These are phyloP conservation scores for Colletotrichum scovillei DNA, from an alignment of 2,329 filamentous ascomycete genomes.

Conservation along the genomic window DNA sequence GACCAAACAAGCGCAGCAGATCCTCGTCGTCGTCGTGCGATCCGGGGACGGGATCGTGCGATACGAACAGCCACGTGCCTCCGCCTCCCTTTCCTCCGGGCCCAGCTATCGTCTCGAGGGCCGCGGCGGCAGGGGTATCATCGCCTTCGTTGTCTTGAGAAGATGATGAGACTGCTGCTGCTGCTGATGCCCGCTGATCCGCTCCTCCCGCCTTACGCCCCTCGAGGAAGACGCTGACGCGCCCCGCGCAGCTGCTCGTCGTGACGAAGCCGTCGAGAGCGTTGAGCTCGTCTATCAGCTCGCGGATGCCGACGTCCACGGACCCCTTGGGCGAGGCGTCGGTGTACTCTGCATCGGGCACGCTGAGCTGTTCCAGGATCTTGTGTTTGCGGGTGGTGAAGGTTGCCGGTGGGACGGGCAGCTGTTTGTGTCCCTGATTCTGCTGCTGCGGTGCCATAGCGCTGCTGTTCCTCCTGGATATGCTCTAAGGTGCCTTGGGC, in stretches of 20 bases:
- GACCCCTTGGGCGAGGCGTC: constrained; percentile 92
- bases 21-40: constrained; percentile 38
- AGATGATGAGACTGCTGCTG: constrained; percentile 1
- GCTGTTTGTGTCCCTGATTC: constrained; percentile 33
- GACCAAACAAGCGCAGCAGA: constrained; percentile 50
- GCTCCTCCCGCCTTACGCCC: constrained; percentile 64
- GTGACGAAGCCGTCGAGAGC: constrained; percentile 80
- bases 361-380: constrained; percentile 77
- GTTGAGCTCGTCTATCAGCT: constrained; percentile 85
- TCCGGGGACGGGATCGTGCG: constrained; percentile 75
- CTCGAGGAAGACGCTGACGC: constrained; percentile 89
- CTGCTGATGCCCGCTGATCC: constrained; percentile 18
- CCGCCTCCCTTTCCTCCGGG: constrained; percentile 88
- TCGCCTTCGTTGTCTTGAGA: constrained; percentile 34
- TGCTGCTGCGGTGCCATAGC: constrained; percentile 18
- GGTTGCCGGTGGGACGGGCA: constrained; percentile 43
- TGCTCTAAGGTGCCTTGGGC: too few relatives aligned
- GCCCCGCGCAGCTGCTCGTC: constrained; percentile 91
- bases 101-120: constrained; percentile 58
- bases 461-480: background rate
- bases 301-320: constrained; percentile 81
- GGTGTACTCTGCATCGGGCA: constrained; percentile 77
- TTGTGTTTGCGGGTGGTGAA: constrained; percentile 75
- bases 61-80: constrained; percentile 88
- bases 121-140: constrained; percentile 2